phyloP scores from a whole-genome alignment of 202 grass and related monocot species.

The Carex arenaria region DNA sequence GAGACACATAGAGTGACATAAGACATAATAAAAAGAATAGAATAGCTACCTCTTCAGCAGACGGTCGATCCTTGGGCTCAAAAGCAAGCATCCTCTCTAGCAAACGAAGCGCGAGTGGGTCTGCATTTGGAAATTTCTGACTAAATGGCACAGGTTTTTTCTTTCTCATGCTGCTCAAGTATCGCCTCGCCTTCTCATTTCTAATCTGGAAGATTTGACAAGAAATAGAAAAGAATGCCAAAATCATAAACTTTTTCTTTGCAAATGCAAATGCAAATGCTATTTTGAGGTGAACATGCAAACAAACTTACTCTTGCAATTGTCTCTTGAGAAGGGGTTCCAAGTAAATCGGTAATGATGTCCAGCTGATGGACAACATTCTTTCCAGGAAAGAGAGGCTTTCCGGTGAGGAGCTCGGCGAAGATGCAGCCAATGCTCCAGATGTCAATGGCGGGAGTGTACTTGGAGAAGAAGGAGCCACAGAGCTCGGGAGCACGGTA shows the following conservation, averaged over 20 bases:
- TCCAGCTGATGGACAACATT: conserved; percentile 96
- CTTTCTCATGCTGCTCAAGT: conserved; percentile 84
- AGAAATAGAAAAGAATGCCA: not conserved
- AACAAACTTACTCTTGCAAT: conserved; percentile 55
- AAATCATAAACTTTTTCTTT: conserved; percentile 10
- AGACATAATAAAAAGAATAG: not conserved
- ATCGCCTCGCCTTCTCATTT: conserved; percentile 89
- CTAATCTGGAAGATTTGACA: conserved; percentile 40
- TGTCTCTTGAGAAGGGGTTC: conserved; percentile 75
- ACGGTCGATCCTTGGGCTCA: conserved; percentile 82
- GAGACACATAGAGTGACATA: conserved; percentile 11
- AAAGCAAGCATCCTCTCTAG: conserved; percentile 87
- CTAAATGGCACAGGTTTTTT: conserved; percentile 67
- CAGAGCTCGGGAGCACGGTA: conserved; percentile 82
- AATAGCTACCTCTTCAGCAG: conserved; percentile 72
- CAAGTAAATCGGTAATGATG: conserved; percentile 88
- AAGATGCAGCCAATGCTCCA: conserved; percentile 98
- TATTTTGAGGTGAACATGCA: not conserved
- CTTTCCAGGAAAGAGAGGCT: conserved; percentile 94
- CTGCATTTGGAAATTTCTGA: conserved; percentile 79
- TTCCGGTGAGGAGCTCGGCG: conserved; percentile 78
- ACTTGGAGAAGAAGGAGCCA: conserved; percentile 93
- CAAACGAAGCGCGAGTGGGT: conserved; percentile 57
- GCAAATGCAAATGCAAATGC: not conserved
- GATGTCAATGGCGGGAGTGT: conserved; percentile 94